Evolutionary conservation across 176 grass and related monocot species (phyloP).

Genomic region (Rhynchospora tenuis): DNA sequence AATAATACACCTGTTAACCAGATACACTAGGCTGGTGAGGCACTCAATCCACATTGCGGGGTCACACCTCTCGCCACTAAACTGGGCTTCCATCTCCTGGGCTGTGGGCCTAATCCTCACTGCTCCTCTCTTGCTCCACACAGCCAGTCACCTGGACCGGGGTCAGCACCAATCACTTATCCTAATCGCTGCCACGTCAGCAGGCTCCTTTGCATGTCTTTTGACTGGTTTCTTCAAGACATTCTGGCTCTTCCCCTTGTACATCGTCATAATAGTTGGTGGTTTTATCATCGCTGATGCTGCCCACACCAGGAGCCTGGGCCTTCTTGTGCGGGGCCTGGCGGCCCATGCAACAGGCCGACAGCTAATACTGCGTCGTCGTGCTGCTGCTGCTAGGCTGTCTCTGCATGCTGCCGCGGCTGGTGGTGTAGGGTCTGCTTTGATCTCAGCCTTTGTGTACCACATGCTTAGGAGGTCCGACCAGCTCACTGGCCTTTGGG

Average conservation of each 20-base stretch:
- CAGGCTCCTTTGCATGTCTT: conserved; percentile 68
- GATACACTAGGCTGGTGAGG: conserved; percentile 63
- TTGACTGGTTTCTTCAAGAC: conserved; percentile 97
- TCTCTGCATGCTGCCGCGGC: conserved; percentile 55
- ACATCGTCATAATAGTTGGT: conserved; percentile 52
- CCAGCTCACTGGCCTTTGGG: conserved; percentile 86
- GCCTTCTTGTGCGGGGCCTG: conserved; percentile 66
- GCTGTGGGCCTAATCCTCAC: conserved; percentile 51
- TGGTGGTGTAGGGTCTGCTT: conserved; percentile 68
- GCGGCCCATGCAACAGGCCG: conserved; percentile 48
- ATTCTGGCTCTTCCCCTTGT: conserved; percentile 75
- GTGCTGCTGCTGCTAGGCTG: conserved; percentile 54
- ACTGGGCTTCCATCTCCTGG: conserved; percentile 87
- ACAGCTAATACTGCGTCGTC: conserved; percentile 51
- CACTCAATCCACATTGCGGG: conserved; percentile 49
- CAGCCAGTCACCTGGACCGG: conserved; percentile 64
- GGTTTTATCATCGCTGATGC: conserved; percentile 53
- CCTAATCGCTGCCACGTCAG: conserved; percentile 56
- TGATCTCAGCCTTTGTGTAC: conserved; percentile 85
- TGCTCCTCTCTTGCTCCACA: conserved; percentile 53
- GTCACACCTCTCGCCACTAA: conserved; percentile 52
- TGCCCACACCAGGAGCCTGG: conserved; percentile 65
- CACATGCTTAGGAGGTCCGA: conserved; percentile 91
- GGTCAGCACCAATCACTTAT: conserved; percentile 69
- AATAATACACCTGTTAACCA: conserved; percentile 14